These are phyloP conservation scores for Flueggea neowawraea DNA, from an alignment of 441 rosid species.

Conservation along the genomic window DNA sequence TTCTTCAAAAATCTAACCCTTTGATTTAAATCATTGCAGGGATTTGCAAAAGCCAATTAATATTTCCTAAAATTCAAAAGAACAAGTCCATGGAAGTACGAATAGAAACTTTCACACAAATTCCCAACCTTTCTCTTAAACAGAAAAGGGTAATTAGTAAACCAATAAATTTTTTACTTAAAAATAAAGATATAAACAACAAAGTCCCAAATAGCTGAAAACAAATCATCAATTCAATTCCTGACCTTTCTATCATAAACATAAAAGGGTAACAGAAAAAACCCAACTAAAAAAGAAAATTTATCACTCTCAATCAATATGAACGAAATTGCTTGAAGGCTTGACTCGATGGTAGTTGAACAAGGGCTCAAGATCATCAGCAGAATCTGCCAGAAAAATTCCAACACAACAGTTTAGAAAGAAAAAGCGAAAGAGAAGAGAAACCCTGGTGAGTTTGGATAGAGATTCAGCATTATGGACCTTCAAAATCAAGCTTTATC, in stretches of 20 bases:
- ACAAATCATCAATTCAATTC: no score
- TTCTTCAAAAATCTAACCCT: not conserved
- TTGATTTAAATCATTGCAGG: not conserved
- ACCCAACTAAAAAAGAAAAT: not conserved
- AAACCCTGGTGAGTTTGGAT: not conserved
- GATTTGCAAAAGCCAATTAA: no score
- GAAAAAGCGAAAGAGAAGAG: not conserved
- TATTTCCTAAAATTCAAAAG: no score
- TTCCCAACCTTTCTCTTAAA: no score
- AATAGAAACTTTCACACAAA: no score
- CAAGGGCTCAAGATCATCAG: constrained; percentile 79
- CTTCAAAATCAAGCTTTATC: not conserved
- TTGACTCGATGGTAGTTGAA: constrained; percentile 87
- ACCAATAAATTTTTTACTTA: no score
- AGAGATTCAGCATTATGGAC: not conserved
- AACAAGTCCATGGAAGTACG: no score
- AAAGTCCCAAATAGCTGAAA: no score
- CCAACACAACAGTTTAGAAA: constrained; percentile 3
- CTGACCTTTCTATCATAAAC: not conserved
- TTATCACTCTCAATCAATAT: constrained; percentile 44
- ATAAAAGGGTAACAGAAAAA: not conserved
- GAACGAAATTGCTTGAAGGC: constrained; percentile 41
- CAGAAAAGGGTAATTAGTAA: no score
- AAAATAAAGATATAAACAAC: not conserved
- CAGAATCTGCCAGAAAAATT: constrained; percentile 43